Evolutionary conservation across 306 rosid species (phyloP).

Genomic region (Astragalus membranaceus): DNA sequence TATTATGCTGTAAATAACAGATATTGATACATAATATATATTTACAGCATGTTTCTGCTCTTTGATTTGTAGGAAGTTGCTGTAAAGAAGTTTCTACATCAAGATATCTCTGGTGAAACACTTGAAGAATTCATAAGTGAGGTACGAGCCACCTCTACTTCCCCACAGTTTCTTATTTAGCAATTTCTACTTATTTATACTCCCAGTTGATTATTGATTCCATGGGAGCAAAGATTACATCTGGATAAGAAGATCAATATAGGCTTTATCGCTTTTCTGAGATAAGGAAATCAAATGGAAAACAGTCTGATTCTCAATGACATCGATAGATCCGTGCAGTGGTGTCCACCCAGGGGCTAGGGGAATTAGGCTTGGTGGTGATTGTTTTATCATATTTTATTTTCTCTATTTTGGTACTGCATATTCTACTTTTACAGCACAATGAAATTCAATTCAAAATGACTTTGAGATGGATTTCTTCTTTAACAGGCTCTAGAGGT

Average conservation of each 20-base stretch:
- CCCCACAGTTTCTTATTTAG: conserved; percentile 1
- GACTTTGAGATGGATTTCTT: too few relatives aligned
- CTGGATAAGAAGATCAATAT: not conserved
- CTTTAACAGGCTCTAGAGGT: too few relatives aligned
- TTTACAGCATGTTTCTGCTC: conserved; percentile 14
- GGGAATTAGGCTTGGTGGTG: too few relatives aligned
- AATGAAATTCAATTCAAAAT: too few relatives aligned
- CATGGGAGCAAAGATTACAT: not conserved
- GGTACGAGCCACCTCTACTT: conserved; percentile 42
- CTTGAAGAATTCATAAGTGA: conserved; percentile 95
- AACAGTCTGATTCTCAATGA: not conserved
- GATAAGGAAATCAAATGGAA: conserved; percentile 1
- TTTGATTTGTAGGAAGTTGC: conserved; percentile 77
- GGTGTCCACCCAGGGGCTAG: too few relatives aligned
- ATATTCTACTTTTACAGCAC: too few relatives aligned
- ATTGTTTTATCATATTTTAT: too few relatives aligned
- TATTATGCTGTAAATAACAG: conserved; percentile 1
- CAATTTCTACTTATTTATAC: conserved; percentile 1
- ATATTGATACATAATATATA: not conserved
- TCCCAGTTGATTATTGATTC: conserved; percentile 12
- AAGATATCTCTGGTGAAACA: conserved; percentile 70
- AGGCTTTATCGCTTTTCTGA: not conserved
- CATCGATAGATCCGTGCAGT: not conserved
- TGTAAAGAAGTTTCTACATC: conserved; percentile 87
- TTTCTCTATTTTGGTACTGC: too few relatives aligned